phyloP scores from a whole-genome alignment of 1,284 basidiomycete species.

The Irpex sp. region DNA sequence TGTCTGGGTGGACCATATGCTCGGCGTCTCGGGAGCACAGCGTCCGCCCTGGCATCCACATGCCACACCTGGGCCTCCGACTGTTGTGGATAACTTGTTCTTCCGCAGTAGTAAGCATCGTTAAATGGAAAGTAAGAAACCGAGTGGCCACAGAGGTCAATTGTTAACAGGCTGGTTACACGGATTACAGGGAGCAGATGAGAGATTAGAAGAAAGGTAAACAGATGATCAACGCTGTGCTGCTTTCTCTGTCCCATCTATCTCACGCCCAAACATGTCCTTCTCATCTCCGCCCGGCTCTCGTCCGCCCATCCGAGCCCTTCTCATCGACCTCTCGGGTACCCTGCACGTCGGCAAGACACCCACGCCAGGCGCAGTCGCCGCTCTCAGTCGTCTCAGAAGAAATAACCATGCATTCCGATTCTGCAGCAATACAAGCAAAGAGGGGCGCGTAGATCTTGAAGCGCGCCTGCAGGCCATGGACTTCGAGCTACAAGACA shows the following conservation, averaged over 20 bases:
- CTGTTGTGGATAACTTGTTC: background rate
- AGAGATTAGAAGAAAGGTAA: background rate
- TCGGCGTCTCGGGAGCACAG: background rate
- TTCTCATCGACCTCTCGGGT: conserved; percentile 70
- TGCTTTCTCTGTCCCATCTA: background rate
- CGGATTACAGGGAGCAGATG: background rate
- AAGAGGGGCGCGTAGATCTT: conserved; percentile 48
- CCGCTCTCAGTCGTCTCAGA: conserved; percentile 48
- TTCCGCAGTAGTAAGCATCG: background rate
- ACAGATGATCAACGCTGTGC: background rate
- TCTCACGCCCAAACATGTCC: background rate
- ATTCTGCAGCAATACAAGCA: conserved; percentile 60
- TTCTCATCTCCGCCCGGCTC: background rate
- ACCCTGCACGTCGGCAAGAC: conserved; percentile 57
- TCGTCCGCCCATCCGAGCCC: conserved; percentile 37
- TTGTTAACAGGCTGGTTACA: background rate
- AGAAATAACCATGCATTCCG: conserved; percentile 43
- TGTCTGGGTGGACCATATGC: background rate
- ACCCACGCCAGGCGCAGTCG: conserved; percentile 46
- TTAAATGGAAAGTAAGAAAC: background rate
- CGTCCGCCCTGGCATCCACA: background rate
- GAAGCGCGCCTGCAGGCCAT: conserved; percentile 40
- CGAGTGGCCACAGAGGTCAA: background rate
- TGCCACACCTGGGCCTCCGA: background rate
- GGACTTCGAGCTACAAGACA: conserved; percentile 42